Evolutionary conservation across 176 grass and related monocot species (phyloP), one percentile per base, ranked within the genome.

Genomic region (Microstegium vimineum): DNA sequence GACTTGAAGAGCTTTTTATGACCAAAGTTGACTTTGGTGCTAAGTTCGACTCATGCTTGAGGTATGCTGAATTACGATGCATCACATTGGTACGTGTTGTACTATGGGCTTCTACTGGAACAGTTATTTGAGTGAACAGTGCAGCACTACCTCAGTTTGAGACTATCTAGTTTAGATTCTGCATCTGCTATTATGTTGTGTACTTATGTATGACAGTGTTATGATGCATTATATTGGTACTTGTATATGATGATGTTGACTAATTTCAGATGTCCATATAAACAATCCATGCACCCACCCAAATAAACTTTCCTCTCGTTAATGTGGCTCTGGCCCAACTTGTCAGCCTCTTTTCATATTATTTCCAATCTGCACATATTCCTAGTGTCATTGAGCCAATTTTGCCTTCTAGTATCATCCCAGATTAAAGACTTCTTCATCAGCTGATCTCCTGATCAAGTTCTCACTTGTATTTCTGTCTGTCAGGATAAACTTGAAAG

Each of bases 401-500:
- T 76, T 84, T 46, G 1, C n/a, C 15, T 63, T 60, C 57, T 82
- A 82, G 33, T 64, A 72, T 73, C 70, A 66, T 77, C 57, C 38
- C 38, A 78, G 12, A 86, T 46, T 59, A 34, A 18, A 77, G 14
- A 15, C 4, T 69, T 84, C 68, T 62, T 15, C 12, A 18, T 75
- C 13, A 62, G 6, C 20, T 81, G 25, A n/a, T n/a, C n/a, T n/a
- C n/a, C n/a, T n/a, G n/a, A 81, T 43, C 22, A 57, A n/a, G 34
- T 76, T 66, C 17, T 78, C 51, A 77, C 35, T 36, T 70, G 68
- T 82, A 88, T 56, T 73, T 11, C 68, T 87, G 65, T 60, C 23
- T 73, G 40, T 68, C 89, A 99, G 96, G 85, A 87, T 99, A 90
- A 99, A 95, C 82, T 80, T 99, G 77, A 92, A 90, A 87, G 85